Evolutionary conservation across 2,329 filamentous ascomycete species (phyloP).

Genomic region (Trichoderma cornu-damae): DNA sequence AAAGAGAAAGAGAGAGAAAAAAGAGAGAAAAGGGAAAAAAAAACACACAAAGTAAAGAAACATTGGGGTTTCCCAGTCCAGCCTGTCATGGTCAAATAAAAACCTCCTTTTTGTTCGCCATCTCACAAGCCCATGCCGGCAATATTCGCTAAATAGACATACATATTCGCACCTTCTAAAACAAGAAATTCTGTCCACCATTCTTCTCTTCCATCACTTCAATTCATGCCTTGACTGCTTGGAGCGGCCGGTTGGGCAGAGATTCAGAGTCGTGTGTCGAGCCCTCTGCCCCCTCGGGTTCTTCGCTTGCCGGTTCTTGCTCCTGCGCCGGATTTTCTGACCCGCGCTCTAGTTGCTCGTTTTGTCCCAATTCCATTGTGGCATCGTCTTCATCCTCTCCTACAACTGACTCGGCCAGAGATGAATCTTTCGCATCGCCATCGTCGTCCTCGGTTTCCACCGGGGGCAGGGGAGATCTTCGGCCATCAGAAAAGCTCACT

Average conservation of each 20-base stretch:
- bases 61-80: neutral
- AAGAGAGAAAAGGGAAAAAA: neutral
- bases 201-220: constrained; percentile 13
- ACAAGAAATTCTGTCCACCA: constrained; percentile 16
- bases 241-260: constrained; percentile 29
- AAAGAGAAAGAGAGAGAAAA: neutral
- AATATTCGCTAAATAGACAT: constrained; percentile 27
- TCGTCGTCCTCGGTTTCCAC: constrained; percentile 38
- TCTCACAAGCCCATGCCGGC: constrained; percentile 13
- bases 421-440: neutral
- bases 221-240: constrained; percentile 33
- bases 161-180: constrained; percentile 22
- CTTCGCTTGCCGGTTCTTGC: constrained; percentile 21
- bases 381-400: constrained; percentile 13
- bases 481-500: constrained; percentile 55
- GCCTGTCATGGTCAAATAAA: constrained; percentile 6
- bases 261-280: constrained; percentile 28
- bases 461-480: constrained; percentile 50
- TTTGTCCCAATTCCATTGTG: constrained; percentile 7
- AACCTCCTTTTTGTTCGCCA: constrained; percentile 3
- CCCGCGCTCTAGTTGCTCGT: constrained; percentile 21
- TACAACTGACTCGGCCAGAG: neutral
- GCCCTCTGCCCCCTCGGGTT: constrained; percentile 29
- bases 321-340: constrained; percentile 25
- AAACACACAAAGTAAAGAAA: neutral